Evolutionary conservation across 805 yeast species (phyloP).

Genomic region (Barnettozyma sucrosica): DNA sequence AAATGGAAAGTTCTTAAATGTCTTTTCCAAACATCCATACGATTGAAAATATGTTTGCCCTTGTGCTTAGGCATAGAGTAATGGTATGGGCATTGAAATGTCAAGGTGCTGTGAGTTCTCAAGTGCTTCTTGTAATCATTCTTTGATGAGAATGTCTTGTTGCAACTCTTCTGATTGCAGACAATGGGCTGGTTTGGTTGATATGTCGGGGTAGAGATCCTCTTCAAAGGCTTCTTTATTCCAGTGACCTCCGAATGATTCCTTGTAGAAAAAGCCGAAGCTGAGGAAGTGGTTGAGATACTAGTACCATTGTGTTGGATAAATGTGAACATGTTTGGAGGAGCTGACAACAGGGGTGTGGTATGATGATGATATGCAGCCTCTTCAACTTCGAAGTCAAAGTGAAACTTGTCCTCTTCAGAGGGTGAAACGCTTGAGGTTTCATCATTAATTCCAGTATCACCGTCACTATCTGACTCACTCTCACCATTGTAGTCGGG

Average conservation of each 20-base stretch:
- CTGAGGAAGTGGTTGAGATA: neutral
- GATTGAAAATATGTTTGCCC: constrained; percentile 68
- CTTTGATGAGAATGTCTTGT: constrained; percentile 3
- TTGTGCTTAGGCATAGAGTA: constrained; percentile 46
- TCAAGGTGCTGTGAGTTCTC: constrained; percentile 6
- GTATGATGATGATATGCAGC: neutral
- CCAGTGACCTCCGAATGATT: neutral
- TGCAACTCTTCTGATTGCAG: constrained; percentile 6
- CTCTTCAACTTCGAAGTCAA: neutral
- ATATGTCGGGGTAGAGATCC: neutral
- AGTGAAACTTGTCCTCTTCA: neutral
- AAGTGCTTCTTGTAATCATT: constrained; percentile 10
- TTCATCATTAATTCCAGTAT: neutral
- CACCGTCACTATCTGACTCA: neutral
- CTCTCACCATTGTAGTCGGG: constrained; percentile 1
- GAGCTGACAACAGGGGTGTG: neutral
- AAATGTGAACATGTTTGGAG: neutral
- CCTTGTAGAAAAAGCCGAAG: neutral
- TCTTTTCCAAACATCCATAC: constrained; percentile 69
- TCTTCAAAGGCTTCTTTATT: constrained; percentile 1
- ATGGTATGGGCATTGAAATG: constrained; percentile 10
- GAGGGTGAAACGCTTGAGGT: neutral
- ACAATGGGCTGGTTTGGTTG: neutral
- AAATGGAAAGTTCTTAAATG: constrained; percentile 68
- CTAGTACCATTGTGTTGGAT: neutral